Conservation (phyloP, 805 yeast genomes). For the Nakazawaea ernobii region DNA sequence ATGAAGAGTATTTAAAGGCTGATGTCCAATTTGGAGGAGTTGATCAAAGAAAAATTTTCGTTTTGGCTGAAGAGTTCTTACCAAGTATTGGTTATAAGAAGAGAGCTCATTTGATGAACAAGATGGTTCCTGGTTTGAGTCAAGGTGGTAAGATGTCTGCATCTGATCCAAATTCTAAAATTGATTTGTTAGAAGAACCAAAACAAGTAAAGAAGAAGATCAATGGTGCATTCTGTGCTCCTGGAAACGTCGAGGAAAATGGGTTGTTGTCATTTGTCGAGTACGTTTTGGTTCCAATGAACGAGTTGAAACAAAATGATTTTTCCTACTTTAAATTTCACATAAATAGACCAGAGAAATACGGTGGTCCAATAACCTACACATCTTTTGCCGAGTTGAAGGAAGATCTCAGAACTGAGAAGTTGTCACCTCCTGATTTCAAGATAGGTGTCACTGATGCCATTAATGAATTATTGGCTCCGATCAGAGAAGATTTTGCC, state of each 20-base stretch:
- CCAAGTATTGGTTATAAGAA: constrained; percentile 86
- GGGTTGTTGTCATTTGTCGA: constrained; percentile 86
- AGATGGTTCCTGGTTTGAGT: constrained; percentile 95
- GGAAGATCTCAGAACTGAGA: constrained; percentile 64
- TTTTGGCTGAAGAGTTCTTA: constrained; percentile 91
- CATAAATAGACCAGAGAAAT: constrained; percentile 91
- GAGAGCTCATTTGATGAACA: constrained; percentile 98
- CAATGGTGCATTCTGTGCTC: constrained; percentile 89
- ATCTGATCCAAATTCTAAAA: constrained; percentile 96
- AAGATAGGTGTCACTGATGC: constrained; percentile 88
- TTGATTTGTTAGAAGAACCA: constrained; percentile 88
- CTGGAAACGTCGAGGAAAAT: constrained; percentile 87
- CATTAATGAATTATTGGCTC: constrained; percentile 74
- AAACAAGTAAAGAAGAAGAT: constrained; percentile 85
- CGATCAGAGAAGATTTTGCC: constrained; percentile 68
- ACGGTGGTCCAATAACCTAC: constrained; percentile 89
- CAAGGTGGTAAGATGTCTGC: constrained; percentile 99
- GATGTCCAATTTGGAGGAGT: constrained; percentile 99
- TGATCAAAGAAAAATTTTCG: constrained; percentile 97
- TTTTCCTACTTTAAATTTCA: constrained; percentile 56
- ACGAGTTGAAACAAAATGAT: constrained; percentile 58
- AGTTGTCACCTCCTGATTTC: constrained; percentile 88
- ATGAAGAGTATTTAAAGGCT: constrained; percentile 80
- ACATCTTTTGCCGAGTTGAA: constrained; percentile 61
- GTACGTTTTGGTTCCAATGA: constrained; percentile 79